Percentiles rank a stretch among this genome's conserved stretches.
phyloP scores from a whole-genome alignment of 2,329 filamentous ascomycete genomes.

The Chaetoscypha palmicola region DNA sequence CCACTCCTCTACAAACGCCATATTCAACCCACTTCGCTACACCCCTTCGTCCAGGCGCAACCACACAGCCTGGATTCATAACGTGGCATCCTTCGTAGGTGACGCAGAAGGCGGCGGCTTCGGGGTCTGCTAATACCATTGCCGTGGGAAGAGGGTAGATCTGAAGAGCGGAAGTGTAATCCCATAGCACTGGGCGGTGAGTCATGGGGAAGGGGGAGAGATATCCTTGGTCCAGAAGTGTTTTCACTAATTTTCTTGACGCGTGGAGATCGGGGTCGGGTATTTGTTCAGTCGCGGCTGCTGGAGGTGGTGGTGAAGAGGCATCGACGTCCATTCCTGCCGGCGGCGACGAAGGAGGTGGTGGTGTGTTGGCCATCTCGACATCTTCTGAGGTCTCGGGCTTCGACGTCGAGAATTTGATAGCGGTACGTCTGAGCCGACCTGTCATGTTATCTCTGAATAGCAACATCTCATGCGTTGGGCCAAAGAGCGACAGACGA shows the following conservation, averaged over 20 bases:
- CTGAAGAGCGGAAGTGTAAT: conserved; percentile 67
- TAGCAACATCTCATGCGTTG: conserved; percentile 78
- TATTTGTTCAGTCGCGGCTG: not conserved
- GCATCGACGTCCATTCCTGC: conserved; percentile 2
- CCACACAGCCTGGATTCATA: conserved; percentile 79
- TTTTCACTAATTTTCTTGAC: conserved; percentile 78
- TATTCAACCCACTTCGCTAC: conserved; percentile 85
- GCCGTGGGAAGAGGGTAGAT: conserved; percentile 85
- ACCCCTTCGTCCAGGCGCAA: conserved; percentile 61
- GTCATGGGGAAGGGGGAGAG: conserved; percentile 80
- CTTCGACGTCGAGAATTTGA: conserved; percentile 55
- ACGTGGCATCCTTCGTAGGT: conserved; percentile 95
- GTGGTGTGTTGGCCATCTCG: conserved; percentile 15
- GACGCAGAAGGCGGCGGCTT: conserved; percentile 74
- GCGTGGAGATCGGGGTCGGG: conserved; percentile 37
- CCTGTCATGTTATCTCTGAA: conserved; percentile 82
- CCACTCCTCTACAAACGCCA: conserved; percentile 42
- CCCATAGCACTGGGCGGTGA: conserved; percentile 81
- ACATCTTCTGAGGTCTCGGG: conserved; percentile 29
- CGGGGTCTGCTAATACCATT: conserved; percentile 74
- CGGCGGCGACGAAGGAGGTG: conserved; percentile 7
- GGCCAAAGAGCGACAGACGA: conserved; percentile 76
- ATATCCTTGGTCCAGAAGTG: conserved; percentile 82
- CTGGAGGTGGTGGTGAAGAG: not conserved
- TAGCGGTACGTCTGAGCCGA: conserved; percentile 67